Evolutionary conservation across 805 yeast species (phyloP), one percentile per base, ranked within the genome.

Genomic region (Ogataea pilisensis): DNA sequence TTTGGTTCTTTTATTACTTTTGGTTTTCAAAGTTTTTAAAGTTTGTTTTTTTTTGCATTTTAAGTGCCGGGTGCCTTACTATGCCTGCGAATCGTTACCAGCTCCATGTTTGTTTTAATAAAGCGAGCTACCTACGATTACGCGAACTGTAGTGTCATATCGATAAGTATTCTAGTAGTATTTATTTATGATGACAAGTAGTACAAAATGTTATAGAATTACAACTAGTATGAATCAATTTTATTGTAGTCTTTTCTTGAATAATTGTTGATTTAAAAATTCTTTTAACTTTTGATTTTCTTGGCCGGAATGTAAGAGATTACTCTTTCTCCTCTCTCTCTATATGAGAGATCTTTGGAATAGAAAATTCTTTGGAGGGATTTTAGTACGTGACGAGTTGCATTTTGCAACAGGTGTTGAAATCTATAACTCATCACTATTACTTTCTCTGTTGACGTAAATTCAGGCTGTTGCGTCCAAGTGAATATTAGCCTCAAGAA

Each of bases 91-190:
- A 61, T 61, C 65, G 57, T 61, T 61, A 47, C 45, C 54, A 46
- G 63, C 60, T 58, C 56, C 61, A 46, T 31, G 34, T 38, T 40
- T 42, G 35, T 30, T 26, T 35, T 17, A 48, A 50, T 43, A 44
- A n/a, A 48, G 52, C 38, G 61, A 52, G 61, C 63, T 51, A 54
- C 55, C 37, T 61, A 61, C 60, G 65, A 61, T 61, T 61, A 48
- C 60, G 64, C 62, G n/a, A 46, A 37, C 37, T 31, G 49, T 45
- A 39, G 42, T 18, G 22, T 22, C 22, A 29, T 24, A 30, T 13
- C 14, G 31, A 24, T 24, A 8, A 11, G 26, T 24, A 11, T 24
- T 24, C 11, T 24, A 24, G 11, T 8, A 24, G 11, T 24, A 24
- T 24, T 11, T 8, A 24, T 8, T 8, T 12, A 6, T 13, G n/a